phyloP scores from a whole-genome alignment of 1,284 basidiomycete genomes.

The Spongiforma sp. region DNA sequence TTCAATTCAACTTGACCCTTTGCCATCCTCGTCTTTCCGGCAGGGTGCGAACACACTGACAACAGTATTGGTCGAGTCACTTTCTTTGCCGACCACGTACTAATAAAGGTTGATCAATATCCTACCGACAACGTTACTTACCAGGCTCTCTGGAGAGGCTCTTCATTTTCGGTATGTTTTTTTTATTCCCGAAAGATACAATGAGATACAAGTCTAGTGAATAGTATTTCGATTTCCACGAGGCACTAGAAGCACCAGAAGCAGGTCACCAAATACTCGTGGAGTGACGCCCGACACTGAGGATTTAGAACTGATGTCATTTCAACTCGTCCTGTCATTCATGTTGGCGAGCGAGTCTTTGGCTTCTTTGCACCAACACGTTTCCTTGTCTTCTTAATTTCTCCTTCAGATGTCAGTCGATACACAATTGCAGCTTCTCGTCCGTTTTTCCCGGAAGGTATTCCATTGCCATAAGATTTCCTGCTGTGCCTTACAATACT shows the following conservation, averaged over 20 bases:
- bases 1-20: constrained; percentile 29
- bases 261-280: constrained; percentile 50
- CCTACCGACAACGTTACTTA: constrained; percentile 70
- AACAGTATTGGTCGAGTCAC: constrained; percentile 32
- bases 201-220: too few relatives aligned
- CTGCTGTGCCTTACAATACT: not conserved
- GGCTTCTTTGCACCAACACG: constrained; percentile 64
- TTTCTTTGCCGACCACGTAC: constrained; percentile 52
- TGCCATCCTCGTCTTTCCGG: constrained; percentile 39
- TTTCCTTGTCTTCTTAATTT: constrained; percentile 59
- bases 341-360: constrained; percentile 61
- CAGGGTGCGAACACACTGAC: constrained; percentile 22
- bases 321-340: constrained; percentile 53
- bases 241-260: constrained; percentile 42
- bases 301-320: constrained; percentile 60
- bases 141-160: too few relatives aligned
- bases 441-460: constrained; percentile 62
- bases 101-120: constrained; percentile 63
- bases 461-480: constrained; percentile 4
- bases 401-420: constrained; percentile 52
- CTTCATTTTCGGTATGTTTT: constrained; percentile 57
- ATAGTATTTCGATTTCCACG: constrained; percentile 71
- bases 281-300: constrained; percentile 71
- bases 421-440: constrained; percentile 59
- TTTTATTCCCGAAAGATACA: not conserved